phyloP scores from a whole-genome alignment of 2,329 filamentous ascomycete species.

The Colletotrichum sp. region DNA sequence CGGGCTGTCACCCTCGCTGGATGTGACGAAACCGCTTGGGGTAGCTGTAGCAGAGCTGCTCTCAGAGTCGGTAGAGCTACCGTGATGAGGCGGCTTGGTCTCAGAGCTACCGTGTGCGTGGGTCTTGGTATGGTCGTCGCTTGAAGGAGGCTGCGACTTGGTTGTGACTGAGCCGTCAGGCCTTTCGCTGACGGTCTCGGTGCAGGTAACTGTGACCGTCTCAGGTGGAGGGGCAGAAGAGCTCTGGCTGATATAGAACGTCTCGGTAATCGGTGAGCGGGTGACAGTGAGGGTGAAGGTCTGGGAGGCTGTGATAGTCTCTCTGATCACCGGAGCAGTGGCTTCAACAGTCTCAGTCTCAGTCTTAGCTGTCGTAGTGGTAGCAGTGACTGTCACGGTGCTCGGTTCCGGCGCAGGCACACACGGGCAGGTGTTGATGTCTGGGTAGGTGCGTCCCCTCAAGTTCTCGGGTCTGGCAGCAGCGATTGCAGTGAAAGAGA shows the following conservation, averaged over 20 bases:
- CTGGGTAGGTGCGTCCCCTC: conserved; percentile 3
- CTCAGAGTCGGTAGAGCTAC: not conserved
- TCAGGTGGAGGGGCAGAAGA: not conserved
- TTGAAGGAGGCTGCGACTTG: not conserved
- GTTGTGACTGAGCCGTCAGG: conserved; percentile 5
- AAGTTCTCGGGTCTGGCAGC: conserved; percentile 10
- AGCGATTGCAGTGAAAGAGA: not conserved
- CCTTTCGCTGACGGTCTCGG: conserved; percentile 3
- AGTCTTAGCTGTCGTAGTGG: conserved; percentile 24
- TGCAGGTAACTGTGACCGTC: conserved; percentile 9
- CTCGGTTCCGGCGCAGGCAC: conserved; percentile 12
- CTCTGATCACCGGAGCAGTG: conserved; percentile 2
- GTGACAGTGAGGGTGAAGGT: conserved; percentile 16
- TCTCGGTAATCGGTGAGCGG: conserved; percentile 2
- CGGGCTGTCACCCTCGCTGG: not conserved
- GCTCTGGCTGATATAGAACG: not conserved
- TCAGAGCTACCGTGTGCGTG: not conserved
- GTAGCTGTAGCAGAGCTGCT: not conserved
- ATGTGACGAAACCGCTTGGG: not conserved
- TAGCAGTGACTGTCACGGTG: conserved; percentile 24
- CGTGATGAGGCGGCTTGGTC: not conserved
- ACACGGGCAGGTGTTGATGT: conserved; percentile 19
- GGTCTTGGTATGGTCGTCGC: not conserved
- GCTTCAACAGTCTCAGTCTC: conserved; percentile 29
- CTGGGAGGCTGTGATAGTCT: conserved; percentile 27